Conservation (phyloP, 345 rosid genomes). For the Gossypium arboreum region DNA sequence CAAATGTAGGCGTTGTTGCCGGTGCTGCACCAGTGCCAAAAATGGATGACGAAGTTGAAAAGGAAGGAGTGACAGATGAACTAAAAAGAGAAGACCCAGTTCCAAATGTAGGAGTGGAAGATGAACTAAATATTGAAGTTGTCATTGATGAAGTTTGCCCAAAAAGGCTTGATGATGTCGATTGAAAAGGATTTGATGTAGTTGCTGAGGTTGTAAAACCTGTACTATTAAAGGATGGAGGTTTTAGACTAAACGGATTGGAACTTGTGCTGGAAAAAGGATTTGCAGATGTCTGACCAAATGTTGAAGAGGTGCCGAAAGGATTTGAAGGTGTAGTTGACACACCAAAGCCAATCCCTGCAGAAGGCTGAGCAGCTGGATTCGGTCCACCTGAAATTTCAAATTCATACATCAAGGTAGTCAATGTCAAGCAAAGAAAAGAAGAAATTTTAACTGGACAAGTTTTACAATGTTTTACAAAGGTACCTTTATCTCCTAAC, state of each 20-base stretch:
- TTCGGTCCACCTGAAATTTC: constrained; percentile 65
- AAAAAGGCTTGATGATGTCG: constrained; percentile 43
- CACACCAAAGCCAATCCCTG: constrained; percentile 47
- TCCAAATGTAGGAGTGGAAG: constrained; percentile 46
- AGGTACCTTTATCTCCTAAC: constrained; percentile 87
- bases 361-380: constrained; percentile 60
- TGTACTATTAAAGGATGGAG: constrained; percentile 36
- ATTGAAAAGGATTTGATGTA: constrained; percentile 31
- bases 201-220: constrained; percentile 39
- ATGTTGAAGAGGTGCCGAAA: constrained; percentile 44
- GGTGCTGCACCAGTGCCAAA: neutral
- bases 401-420: neutral
- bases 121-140: constrained; percentile 41
- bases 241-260: constrained; percentile 52
- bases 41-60: constrained; percentile 51
- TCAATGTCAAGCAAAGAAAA: constrained; percentile 7
- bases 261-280: constrained; percentile 42
- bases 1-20: neutral
- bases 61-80: constrained; percentile 45
- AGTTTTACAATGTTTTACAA: neutral
- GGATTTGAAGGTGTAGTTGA: constrained; percentile 46
- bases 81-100: constrained; percentile 43
- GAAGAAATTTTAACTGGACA: neutral
- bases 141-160: constrained; percentile 40
- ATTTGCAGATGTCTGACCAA: constrained; percentile 43